Evolutionary conservation across 176 grass and related monocot species (phyloP), one percentile per base, ranked within the genome.

Genomic region (Lolium perenne): DNA sequence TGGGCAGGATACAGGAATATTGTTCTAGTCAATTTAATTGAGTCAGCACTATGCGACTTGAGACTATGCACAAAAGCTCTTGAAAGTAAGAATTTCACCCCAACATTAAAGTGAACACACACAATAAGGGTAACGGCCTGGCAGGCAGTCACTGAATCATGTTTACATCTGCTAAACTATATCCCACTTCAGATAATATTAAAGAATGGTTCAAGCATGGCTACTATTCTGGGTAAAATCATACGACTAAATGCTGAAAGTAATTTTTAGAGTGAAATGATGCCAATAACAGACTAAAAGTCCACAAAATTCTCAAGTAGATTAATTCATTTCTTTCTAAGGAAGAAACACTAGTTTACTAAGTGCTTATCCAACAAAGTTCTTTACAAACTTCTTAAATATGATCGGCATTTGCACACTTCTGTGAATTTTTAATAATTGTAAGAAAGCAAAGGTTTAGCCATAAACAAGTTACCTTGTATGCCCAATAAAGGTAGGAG

Each of bases 401-500:
- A 79, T 14, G 47, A 69, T 40, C 16, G 8, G 4, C 40, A n/a
- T 26, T 63, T 69, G 26, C 13, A 60, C 15, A 38, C 54, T 71
- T 80, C 38, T 81, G 41, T 18, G 26, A 9, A 21, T 29, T 29
- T 29, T 80, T 80, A 4, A 16, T 18, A 71, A 5, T 62, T 82
- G 0, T 20, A 89, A 40, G 47, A 66, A 79, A 40, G 53, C 2
- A 38, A 5, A 43, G 58, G 6, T 54, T 40, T 40, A 41, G 38
- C 32, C 38, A 41, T 55, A 83, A 41, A 81, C 23, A 71, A 20
- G 1, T 63, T 85, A 98, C 95, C 95, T 98, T 94, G 25, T 92
- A 87, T 60, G 95, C 91, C 95, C 95, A 98, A 20, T 94, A 94
- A 67, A 98, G 86, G 74, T 92, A 98, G 17, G 40, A 98, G 13